Base-by-base conservation (phyloP, 768 basidiomycete species). In the Psilocybe subaeruginosa region DNA sequence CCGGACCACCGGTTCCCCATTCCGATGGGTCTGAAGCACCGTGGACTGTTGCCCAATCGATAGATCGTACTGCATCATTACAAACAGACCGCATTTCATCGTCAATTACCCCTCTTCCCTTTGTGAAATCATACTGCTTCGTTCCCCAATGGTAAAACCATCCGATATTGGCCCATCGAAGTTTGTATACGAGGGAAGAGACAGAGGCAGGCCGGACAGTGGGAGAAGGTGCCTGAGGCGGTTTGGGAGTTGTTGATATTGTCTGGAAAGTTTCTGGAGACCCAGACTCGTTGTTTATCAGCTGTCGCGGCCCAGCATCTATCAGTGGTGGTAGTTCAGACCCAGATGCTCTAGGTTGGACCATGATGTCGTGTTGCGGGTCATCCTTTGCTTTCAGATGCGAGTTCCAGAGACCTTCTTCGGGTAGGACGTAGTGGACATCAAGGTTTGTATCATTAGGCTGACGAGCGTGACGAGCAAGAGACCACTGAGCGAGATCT, bases 81-180 rank as follows among this genome's bases (percentile, higher is more conserved):
- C 95, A 97, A 2, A 92, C 69, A 7, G 77, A 67, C 9, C 80
- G 76, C 35, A 97, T 70, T 6, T 78, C 76, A 1, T 75, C 65
- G 50, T 89, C 85, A 48, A 98, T 86, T 0, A 79, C 78, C 0
- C 85, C 88, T 59, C 84, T 86, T 2, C 85, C 85, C 55, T 82
- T 86, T 1, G 85, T 82, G 66, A 97, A 95, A 69, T 97, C 93
- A 70, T 99, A 99, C 60, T 92, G 89, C 69, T 99, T 99, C 30
- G 87, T 92, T 2, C 93, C 92, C 97, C 97, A 98, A 77, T 99
- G 94, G 74, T 99, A 99, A 55, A 85, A 92, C 87, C 92, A 92
- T 8, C 97, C 97, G 52, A 99, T 90, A 68, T 97, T 99, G 1
- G 94, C 91, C 97, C 97, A 99, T 51, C 97, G 84, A 51, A 99